A percentile compares a stretch with the other conserved stretches of the same genome.
phyloP scores from a whole-genome alignment of 345 rosid genomes.

The Excoecaria agallocha region DNA sequence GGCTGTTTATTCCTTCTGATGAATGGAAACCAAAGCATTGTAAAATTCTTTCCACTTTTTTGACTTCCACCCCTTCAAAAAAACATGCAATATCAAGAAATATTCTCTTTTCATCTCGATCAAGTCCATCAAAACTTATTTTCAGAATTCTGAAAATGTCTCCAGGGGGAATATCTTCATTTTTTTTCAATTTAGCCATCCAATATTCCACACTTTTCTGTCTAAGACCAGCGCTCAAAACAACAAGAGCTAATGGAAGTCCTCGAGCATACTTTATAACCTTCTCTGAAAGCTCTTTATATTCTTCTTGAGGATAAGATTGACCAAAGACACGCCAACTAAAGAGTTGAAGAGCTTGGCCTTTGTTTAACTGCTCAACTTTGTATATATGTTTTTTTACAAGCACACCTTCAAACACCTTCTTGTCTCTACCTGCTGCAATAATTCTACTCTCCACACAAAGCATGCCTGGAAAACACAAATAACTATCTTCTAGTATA shows the following conservation, averaged over 20 bases:
- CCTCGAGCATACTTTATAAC: not conserved
- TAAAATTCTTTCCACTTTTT: too few relatives aligned
- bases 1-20: not conserved
- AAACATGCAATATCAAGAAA: conserved; percentile 13
- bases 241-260: not conserved
- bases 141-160: not conserved
- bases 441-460: not conserved
- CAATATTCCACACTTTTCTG: not conserved
- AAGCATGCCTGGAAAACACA: not conserved
- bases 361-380: not conserved
- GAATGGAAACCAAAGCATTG: not conserved
- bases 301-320: not conserved
- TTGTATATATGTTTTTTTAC: not conserved
- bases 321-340: not conserved
- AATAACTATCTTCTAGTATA: not conserved
- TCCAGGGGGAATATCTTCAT: not conserved
- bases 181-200: not conserved
- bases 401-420: not conserved
- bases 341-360: conserved; percentile 2
- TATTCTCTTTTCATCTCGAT: not conserved
- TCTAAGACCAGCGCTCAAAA: not conserved
- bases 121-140: conserved; percentile 2
- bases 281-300: not conserved
- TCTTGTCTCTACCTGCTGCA: conserved; percentile 1
- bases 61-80: not conserved